A percentile compares a stretch with the other conserved stretches of the same genome.
phyloP scores from a whole-genome alignment of 352 stramenopile species.

The Globisporangium paddicum region DNA sequence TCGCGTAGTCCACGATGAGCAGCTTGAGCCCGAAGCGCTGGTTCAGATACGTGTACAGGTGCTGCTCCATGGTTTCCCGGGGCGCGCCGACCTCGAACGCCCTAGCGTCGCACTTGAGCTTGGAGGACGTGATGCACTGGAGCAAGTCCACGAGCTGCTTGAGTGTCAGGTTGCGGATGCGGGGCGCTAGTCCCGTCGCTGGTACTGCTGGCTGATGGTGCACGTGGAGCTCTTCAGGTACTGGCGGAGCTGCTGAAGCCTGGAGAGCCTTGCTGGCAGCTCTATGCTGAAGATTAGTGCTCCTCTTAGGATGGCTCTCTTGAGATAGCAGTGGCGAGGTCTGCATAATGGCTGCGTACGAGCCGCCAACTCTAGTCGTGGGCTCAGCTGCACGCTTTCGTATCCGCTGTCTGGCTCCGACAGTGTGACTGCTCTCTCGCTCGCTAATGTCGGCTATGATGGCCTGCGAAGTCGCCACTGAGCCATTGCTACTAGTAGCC shows the following conservation, averaged over 20 bases:
- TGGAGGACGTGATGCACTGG: conserved; percentile 67
- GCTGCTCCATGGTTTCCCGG: conserved; percentile 84
- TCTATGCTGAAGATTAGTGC: background rate
- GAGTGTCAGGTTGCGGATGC: conserved; percentile 48
- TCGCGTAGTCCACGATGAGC: conserved; percentile 77
- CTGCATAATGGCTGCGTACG: background rate
- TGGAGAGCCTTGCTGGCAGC: background rate
- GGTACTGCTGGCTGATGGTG: background rate
- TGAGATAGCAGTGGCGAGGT: background rate
- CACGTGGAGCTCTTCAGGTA: background rate
- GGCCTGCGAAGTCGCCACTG: background rate
- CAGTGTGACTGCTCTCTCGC: background rate
- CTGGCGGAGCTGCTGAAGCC: background rate
- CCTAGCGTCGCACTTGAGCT: conserved; percentile 63
- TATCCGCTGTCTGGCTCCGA: conserved; percentile 12
- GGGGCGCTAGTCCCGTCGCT: background rate
- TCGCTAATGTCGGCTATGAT: background rate
- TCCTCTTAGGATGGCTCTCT: background rate
- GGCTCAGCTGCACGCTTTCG: conserved; percentile 8
- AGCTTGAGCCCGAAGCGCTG: conserved; percentile 76
- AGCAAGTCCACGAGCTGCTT: conserved; percentile 80
- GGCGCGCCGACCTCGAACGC: conserved; percentile 33
- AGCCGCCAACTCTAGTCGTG: background rate
- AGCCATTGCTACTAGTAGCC: background rate
- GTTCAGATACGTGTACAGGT: conserved; percentile 88